A percentile compares a stretch with the other conserved stretches of the same genome.
These are phyloP conservation scores for Lyophyllum atratum DNA, from an alignment of 768 basidiomycete species.

Conservation along the genomic window DNA sequence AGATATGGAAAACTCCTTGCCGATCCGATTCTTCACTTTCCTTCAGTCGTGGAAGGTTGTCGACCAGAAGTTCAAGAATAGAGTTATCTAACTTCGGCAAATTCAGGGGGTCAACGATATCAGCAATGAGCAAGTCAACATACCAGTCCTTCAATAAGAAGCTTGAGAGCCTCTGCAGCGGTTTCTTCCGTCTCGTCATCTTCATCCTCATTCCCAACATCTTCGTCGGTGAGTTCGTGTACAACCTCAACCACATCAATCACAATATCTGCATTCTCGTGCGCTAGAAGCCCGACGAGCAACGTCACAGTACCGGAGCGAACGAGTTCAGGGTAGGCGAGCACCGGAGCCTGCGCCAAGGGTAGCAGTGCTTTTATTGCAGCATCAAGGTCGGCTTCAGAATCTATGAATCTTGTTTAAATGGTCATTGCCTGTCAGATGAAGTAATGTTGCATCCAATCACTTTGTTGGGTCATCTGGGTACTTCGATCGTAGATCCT, in stretches of 20 bases:
- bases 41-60: slow-evolving; percentile 86
- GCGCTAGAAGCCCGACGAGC: slow-evolving; percentile 84
- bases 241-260: slow-evolving; percentile 92
- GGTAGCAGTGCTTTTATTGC: slow-evolving; percentile 88
- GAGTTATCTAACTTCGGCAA: slow-evolving; percentile 71
- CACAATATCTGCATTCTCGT: slow-evolving; percentile 98
- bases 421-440: neutral
- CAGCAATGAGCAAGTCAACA: slow-evolving; percentile 27
- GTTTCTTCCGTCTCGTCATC: slow-evolving; percentile 67
- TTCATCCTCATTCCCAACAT: slow-evolving; percentile 78
- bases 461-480: slow-evolving; percentile 91
- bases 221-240: slow-evolving; percentile 95
- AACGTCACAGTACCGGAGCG: slow-evolving; percentile 68
- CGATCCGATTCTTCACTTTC: slow-evolving; percentile 89
- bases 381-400: slow-evolving; percentile 91
- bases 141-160: slow-evolving; percentile 77
- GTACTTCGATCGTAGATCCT: slow-evolving; percentile 94
- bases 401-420: slow-evolving; percentile 88
- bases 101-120: slow-evolving; percentile 3
- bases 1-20: slow-evolving; percentile 90
- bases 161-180: slow-evolving; percentile 67
- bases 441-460: slow-evolving; percentile 4
- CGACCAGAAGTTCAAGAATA: slow-evolving; percentile 84
- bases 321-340: slow-evolving; percentile 90
- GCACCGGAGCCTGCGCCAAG: slow-evolving; percentile 77